Evolutionary conservation across 1,139 yeast genomes (phyloP).

Genomic region (Kurtzmaniella quercitrusa): DNA sequence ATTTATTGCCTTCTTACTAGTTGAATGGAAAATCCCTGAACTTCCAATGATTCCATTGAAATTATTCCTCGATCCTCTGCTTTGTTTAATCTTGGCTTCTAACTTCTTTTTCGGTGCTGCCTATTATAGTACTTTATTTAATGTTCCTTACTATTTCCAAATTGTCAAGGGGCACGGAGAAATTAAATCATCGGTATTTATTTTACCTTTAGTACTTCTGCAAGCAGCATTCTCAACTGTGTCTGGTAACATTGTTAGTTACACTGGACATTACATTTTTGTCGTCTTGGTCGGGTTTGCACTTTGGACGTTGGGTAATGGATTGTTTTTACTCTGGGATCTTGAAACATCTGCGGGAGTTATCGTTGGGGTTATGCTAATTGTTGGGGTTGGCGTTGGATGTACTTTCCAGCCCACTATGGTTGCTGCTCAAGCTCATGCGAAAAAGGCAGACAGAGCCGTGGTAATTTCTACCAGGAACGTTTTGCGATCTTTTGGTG

Average conservation of each 20-base stretch:
- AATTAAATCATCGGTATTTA: slow-evolving; percentile 33
- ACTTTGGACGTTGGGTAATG: slow-evolving; percentile 39
- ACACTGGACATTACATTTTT: slow-evolving; percentile 38
- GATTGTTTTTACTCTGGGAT: slow-evolving; percentile 34
- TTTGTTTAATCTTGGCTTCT: slow-evolving; percentile 38
- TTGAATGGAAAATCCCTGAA: slow-evolving; percentile 47
- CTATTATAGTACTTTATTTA: slow-evolving; percentile 42
- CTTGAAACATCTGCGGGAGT: slow-evolving; percentile 27
- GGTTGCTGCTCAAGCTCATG: slow-evolving; percentile 54
- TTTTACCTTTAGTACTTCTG: slow-evolving; percentile 39
- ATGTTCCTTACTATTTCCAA: slow-evolving; percentile 49
- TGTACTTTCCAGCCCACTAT: slow-evolving; percentile 35
- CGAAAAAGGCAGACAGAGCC: slow-evolving; percentile 48
- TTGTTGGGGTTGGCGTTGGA: slow-evolving; percentile 45
- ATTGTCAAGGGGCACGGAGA: slow-evolving; percentile 40
- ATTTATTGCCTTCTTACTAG: slow-evolving; percentile 34
- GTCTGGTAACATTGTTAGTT: slow-evolving; percentile 41
- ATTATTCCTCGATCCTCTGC: slow-evolving; percentile 35
- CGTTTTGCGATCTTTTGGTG: slow-evolving; percentile 51
- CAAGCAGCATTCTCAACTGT: slow-evolving; percentile 37
- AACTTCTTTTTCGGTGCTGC: slow-evolving; percentile 48
- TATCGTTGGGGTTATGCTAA: slow-evolving; percentile 28
- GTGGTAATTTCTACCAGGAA: slow-evolving; percentile 54
- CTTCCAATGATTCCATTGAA: slow-evolving; percentile 57
- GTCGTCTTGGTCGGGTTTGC: slow-evolving; percentile 40